Evolutionary conservation across 1,284 basidiomycete genomes (phyloP).

Genomic region (Ceratorhiza oryzae-sativae): DNA sequence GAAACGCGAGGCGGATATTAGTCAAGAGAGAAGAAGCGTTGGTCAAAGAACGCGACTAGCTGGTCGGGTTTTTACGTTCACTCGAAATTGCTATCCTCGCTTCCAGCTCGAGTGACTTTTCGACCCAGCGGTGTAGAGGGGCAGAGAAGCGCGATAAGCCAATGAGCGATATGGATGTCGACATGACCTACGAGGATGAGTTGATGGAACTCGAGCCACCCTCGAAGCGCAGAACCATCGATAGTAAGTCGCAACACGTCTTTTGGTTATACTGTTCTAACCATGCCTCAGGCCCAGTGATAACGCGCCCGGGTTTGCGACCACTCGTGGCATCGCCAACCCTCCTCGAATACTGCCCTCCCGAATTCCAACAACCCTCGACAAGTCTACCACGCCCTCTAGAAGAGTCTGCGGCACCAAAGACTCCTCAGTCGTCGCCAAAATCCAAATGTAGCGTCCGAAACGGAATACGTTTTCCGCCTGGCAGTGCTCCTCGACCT

Average conservation of each 20-base stretch:
- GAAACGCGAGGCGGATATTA: neutral
- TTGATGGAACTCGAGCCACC: neutral
- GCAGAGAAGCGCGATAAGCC: neutral
- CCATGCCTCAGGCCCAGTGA: neutral
- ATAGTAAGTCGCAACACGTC: neutral
- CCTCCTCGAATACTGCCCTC: slow-evolving; percentile 17
- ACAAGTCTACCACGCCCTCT: slow-evolving; percentile 8
- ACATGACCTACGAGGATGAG: neutral
- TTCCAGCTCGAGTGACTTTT: neutral
- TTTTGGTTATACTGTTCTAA: neutral
- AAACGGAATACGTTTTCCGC: slow-evolving; percentile 9
- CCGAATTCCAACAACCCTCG: neutral
- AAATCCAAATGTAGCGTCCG: neutral
- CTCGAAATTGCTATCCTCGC: slow-evolving; percentile 13
- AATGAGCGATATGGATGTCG: neutral
- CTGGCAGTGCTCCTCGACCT: slow-evolving; percentile 13
- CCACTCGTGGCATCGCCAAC: slow-evolving; percentile 2
- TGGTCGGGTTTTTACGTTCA: slow-evolving; percentile 17
- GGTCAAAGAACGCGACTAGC: slow-evolving; percentile 14
- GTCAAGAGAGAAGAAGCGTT: slow-evolving; percentile 8
- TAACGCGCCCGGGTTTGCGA: neutral
- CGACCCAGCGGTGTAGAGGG: neutral
- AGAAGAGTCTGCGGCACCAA: neutral
- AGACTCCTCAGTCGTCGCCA: neutral
- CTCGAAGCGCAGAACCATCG: slow-evolving; percentile 10